A percentile compares a stretch with the other conserved stretches of the same genome.
Evolutionary conservation across 1,284 basidiomycete species (phyloP).

Genomic region (Heterobasidion occidentale): DNA sequence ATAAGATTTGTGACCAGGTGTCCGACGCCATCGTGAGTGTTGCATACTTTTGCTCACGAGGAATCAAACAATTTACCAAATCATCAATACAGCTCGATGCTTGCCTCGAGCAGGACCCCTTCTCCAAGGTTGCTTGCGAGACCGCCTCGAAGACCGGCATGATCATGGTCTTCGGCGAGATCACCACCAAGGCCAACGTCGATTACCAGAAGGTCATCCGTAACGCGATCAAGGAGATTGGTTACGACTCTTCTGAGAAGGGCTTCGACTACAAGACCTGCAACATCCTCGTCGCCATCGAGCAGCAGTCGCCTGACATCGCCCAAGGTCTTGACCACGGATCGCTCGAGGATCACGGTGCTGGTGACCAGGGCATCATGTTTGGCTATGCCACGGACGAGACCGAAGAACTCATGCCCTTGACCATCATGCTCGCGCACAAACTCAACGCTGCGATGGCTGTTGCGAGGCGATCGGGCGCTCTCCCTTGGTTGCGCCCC

Average conservation of each 20-base stretch:
- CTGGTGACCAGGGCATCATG: conserved; percentile 99
- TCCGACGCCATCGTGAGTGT: conserved; percentile 82
- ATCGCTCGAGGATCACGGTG: conserved; percentile 90
- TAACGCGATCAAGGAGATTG: conserved; percentile 95
- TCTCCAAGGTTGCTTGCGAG: conserved; percentile 96
- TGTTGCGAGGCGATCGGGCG: conserved; percentile 80
- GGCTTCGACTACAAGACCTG: conserved; percentile 99
- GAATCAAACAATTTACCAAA: not conserved
- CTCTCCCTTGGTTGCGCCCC: conserved; percentile 89
- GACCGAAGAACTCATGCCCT: conserved; percentile 96
- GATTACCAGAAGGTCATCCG: conserved; percentile 99
- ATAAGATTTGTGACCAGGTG: conserved; percentile 99
- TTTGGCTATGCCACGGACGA: conserved; percentile 99
- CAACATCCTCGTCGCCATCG: conserved; percentile 99
- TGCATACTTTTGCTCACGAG: not conserved
- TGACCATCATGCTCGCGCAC: conserved; percentile 96
- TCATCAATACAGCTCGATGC: conserved; percentile 74
- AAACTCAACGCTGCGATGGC: conserved; percentile 98
- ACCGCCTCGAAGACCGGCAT: conserved; percentile 94
- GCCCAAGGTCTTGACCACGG: conserved; percentile 99
- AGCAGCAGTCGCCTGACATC: conserved; percentile 99
- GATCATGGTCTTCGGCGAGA: conserved; percentile 99
- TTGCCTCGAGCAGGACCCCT: conserved; percentile 92
- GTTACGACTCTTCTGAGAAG: conserved; percentile 97
- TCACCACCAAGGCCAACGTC: conserved; percentile 91